Conservation (phyloP, 2,329 filamentous ascomycete genomes). For the Paradendryphiella salina region DNA sequence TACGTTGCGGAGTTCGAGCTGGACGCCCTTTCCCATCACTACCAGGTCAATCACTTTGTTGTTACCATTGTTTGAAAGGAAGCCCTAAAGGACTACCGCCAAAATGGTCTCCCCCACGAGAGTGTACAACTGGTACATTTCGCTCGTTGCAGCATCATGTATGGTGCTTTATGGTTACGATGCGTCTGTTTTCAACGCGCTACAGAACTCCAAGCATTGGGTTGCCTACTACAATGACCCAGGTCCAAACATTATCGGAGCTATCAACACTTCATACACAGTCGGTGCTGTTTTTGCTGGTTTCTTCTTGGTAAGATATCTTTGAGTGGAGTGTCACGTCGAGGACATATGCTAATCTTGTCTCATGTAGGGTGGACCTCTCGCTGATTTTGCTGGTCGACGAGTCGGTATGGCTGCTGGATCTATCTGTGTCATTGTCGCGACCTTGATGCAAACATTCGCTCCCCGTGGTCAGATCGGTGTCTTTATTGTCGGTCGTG, state of each 20-base stretch:
- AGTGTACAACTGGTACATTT: conserved; percentile 64
- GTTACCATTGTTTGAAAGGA: neutral
- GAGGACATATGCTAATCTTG: neutral
- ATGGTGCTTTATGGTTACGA: conserved; percentile 78
- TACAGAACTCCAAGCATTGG: conserved; percentile 70
- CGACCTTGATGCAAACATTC: conserved; percentile 71
- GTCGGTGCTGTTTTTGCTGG: conserved; percentile 71
- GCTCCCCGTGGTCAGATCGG: conserved; percentile 61
- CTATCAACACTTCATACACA: conserved; percentile 70
- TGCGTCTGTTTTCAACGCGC: conserved; percentile 73
- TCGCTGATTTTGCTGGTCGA: conserved; percentile 65
- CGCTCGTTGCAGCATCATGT: conserved; percentile 69
- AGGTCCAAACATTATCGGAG: conserved; percentile 54
- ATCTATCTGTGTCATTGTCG: conserved; percentile 66
- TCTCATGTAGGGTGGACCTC: conserved; percentile 56
- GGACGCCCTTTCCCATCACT: conserved; percentile 3
- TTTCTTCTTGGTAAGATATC: conserved; percentile 59
- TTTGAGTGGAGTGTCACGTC: neutral
- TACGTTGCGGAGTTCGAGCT: conserved; percentile 20
- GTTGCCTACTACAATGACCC: conserved; percentile 63
- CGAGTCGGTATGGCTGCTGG: conserved; percentile 67
- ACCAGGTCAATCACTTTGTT: neutral
- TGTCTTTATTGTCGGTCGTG: conserved; percentile 69
- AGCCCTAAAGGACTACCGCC: conserved; percentile 11
- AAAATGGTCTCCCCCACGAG: conserved; percentile 45